phyloP scores from a whole-genome alignment of 441 rosid genomes.

The Populus hybrid region DNA sequence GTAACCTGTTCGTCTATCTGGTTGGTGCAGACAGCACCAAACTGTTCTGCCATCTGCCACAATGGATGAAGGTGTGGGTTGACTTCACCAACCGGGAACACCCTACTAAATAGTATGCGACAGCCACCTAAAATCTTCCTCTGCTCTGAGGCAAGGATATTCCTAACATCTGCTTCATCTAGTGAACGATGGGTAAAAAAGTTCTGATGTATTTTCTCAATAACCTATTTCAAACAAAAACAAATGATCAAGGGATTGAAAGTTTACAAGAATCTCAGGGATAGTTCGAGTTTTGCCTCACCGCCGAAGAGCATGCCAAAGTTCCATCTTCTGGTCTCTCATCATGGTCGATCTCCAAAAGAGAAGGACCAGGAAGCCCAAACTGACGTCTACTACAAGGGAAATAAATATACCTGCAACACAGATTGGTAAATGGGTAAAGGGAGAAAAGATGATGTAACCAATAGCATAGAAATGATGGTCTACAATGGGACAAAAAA shows the following conservation, averaged over 20 bases:
- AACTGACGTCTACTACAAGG: slow-evolving; percentile 97
- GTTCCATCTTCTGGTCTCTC: slow-evolving; percentile 98
- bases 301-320: slow-evolving; percentile 88
- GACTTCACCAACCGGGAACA: slow-evolving; percentile 91
- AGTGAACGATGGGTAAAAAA: slow-evolving; percentile 72
- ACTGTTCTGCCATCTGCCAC: slow-evolving; percentile 98
- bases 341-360: slow-evolving; percentile 96
- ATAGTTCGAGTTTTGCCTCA: slow-evolving; percentile 38
- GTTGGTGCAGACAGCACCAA: slow-evolving; percentile 91
- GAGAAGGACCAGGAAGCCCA: slow-evolving; percentile 96
- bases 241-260: slow-evolving; percentile 1
- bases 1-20: slow-evolving; percentile 92
- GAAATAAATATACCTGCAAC: slow-evolving; percentile 86
- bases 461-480: not conserved
- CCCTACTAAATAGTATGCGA: slow-evolving; percentile 86
- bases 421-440: slow-evolving; percentile 6
- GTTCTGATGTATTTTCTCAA: slow-evolving; percentile 71
- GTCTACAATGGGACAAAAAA: not conserved
- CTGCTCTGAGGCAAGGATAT: slow-evolving; percentile 83
- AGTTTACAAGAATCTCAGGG: not conserved
- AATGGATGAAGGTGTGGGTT: slow-evolving; percentile 89
- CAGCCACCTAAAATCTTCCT: slow-evolving; percentile 85
- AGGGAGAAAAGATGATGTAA: not conserved
- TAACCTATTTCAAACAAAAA: slow-evolving; percentile 56
- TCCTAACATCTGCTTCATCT: slow-evolving; percentile 87